Evolutionary conservation across 2,329 filamentous ascomycete species (phyloP).

Genomic region (Setomelanomma holmii): DNA sequence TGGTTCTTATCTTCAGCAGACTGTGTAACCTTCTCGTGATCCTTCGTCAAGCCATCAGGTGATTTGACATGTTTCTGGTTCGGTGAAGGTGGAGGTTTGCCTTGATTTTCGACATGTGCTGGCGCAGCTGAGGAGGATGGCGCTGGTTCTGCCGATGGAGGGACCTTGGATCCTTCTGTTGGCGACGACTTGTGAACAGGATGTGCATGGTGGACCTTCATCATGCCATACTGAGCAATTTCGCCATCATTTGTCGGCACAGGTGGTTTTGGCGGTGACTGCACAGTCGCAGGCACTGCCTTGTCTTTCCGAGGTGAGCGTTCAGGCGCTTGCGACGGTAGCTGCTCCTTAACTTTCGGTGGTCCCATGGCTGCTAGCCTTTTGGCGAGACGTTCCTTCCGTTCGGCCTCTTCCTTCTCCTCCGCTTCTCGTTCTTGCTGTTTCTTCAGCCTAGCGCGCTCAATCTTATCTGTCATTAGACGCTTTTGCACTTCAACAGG

Average conservation of each 20-base stretch:
- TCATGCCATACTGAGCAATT: conserved; percentile 67
- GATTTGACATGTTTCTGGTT: conserved; percentile 24
- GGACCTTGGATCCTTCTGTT: conserved; percentile 18
- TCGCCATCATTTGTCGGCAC: conserved; percentile 64
- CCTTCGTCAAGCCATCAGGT: conserved; percentile 28
- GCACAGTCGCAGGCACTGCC: conserved; percentile 41
- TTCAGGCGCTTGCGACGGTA: conserved; percentile 42
- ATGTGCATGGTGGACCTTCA: conserved; percentile 66
- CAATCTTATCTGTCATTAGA: conserved; percentile 74
- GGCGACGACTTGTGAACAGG: conserved; percentile 50
- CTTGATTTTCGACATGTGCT: conserved; percentile 24
- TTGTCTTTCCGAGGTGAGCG: conserved; percentile 56
- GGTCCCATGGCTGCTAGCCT: conserved; percentile 76
- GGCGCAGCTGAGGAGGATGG: conserved; percentile 30
- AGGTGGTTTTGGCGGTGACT: conserved; percentile 64
- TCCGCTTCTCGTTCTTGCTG: conserved; percentile 64
- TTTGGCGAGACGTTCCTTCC: conserved; percentile 72
- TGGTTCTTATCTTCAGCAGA: conserved; percentile 22
- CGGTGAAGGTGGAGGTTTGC: conserved; percentile 23
- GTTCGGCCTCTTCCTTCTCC: conserved; percentile 74
- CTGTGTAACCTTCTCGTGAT: conserved; percentile 24
- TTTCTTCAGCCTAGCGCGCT: conserved; percentile 72
- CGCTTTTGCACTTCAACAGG: conserved; percentile 69
- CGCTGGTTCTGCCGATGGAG: conserved; percentile 22
- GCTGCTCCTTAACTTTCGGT: conserved; percentile 46